Evolutionary conservation across 2,329 filamentous ascomycete genomes (phyloP).

Genomic region (Phaeosphaeriaceae sp.): DNA sequence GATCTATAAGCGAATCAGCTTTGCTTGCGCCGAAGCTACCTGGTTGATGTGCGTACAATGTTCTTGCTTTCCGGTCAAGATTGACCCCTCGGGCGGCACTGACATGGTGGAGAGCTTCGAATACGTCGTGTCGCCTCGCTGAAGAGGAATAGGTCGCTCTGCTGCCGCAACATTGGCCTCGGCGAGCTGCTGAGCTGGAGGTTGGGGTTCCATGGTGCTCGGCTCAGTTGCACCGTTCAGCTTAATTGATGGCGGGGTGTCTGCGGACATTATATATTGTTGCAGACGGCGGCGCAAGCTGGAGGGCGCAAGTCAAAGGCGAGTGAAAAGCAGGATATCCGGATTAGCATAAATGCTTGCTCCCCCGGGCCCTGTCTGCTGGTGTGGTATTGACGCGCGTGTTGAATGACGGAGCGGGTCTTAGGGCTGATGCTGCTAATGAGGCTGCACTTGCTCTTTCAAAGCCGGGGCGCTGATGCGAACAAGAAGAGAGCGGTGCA

Average conservation of each 20-base stretch:
- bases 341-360: slow-evolving; percentile 1
- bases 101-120: slow-evolving; percentile 54
- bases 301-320: background rate
- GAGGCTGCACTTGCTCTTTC: slow-evolving; percentile 29
- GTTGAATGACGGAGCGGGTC: slow-evolving; percentile 35
- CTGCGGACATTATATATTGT: slow-evolving; percentile 34
- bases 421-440: slow-evolving; percentile 33
- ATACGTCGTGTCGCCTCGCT: slow-evolving; percentile 42
- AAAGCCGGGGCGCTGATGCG: slow-evolving; percentile 14
- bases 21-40: background rate
- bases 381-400: slow-evolving; percentile 35
- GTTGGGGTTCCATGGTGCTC: slow-evolving; percentile 37
- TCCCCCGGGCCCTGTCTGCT: background rate
- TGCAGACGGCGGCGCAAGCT: slow-evolving; percentile 9
- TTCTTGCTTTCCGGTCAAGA: slow-evolving; percentile 94
- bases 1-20: slow-evolving; percentile 65
- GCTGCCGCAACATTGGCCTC: slow-evolving; percentile 14
- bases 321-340: background rate
- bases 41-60: slow-evolving; percentile 72
- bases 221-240: slow-evolving; percentile 43
- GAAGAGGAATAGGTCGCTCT: slow-evolving; percentile 25
- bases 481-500: slow-evolving; percentile 13
- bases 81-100: slow-evolving; percentile 62
- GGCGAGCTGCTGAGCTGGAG: slow-evolving; percentile 26
- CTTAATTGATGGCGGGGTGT: slow-evolving; percentile 38